phyloP scores from a whole-genome alignment of 2,329 filamentous ascomycete species.

The Rachicladosporium sp. region DNA sequence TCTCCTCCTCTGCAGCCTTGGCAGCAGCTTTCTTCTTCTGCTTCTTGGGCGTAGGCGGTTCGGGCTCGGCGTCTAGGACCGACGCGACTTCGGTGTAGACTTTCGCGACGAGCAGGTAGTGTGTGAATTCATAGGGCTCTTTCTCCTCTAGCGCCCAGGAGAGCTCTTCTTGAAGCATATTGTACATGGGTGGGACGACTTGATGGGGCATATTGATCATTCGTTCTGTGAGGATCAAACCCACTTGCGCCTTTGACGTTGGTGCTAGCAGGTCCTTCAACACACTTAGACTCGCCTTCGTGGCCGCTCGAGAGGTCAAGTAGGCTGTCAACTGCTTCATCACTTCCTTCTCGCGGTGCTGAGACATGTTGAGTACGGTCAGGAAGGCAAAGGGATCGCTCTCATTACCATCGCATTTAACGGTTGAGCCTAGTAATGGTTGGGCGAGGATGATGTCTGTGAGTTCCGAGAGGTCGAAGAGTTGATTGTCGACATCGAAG shows the following conservation, averaged over 20 bases:
- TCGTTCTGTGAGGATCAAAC: conserved; percentile 79
- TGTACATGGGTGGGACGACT: conserved; percentile 85
- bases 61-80: conserved; percentile 56
- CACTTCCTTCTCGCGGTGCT: conserved; percentile 61
- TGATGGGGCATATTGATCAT: conserved; percentile 95
- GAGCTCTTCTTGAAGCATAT: conserved; percentile 86
- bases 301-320: conserved; percentile 43
- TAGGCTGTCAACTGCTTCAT: conserved; percentile 63
- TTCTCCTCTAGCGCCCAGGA: conserved; percentile 76
- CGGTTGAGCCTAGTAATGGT: conserved; percentile 71
- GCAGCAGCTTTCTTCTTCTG: conserved; percentile 52
- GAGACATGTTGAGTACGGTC: conserved; percentile 70
- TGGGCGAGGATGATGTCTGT: conserved; percentile 80
- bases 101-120: conserved; percentile 85
- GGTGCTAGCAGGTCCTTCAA: conserved; percentile 27
- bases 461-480: conserved; percentile 79
- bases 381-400: conserved; percentile 87
- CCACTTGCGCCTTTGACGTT: conserved; percentile 45
- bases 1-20: conserved; percentile 41
- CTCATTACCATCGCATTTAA: conserved; percentile 93
- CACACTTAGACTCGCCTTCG: conserved; percentile 32
- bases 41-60: conserved; percentile 30
- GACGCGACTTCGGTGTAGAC: conserved; percentile 85
- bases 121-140: conserved; percentile 84
- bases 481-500: conserved; percentile 72